A percentile compares a stretch with the other conserved stretches of the same genome.
Conservation (phyloP, 306 rosid species). For the Castanea crenata region DNA sequence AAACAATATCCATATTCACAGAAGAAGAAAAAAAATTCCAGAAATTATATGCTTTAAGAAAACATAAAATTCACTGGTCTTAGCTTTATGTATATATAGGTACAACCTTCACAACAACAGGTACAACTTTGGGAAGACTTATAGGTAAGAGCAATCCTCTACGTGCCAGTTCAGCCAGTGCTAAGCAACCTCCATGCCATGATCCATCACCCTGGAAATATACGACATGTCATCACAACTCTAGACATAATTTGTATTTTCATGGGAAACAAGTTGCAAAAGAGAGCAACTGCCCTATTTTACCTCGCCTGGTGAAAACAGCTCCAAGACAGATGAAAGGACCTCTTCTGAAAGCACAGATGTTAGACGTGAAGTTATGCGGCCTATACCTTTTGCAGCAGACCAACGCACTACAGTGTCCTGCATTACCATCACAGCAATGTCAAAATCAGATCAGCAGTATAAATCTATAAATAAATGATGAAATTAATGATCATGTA, state of each 20-base stretch:
- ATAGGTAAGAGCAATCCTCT: conserved; percentile 87
- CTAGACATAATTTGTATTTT: not conserved
- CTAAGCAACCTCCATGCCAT: conserved; percentile 99
- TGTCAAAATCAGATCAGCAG: conserved; percentile 14
- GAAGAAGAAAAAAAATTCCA: conserved; percentile 14
- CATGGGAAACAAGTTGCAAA: conserved; percentile 17
- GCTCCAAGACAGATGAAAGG: conserved; percentile 78
- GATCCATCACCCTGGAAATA: conserved; percentile 91
- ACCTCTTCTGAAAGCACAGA: conserved; percentile 87
- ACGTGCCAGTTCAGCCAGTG: conserved; percentile 97
- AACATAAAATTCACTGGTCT: conserved; percentile 9
- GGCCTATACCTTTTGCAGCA: conserved; percentile 95
- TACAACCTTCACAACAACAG: conserved; percentile 86
- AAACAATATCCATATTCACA: not conserved
- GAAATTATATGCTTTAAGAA: conserved; percentile 18
- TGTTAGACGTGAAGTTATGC: conserved; percentile 75
- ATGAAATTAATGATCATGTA: not conserved
- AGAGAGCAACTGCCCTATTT: conserved; percentile 17
- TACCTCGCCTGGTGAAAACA: conserved; percentile 96
- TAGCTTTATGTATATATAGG: conserved; percentile 12
- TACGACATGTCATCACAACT: conserved; percentile 4
- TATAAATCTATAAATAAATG: not conserved
- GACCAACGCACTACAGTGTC: conserved; percentile 99
- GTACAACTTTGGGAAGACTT: conserved; percentile 85
- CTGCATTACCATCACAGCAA: conserved; percentile 42